These are phyloP conservation scores for Wickerhamomyces xylosicus DNA, from an alignment of 805 yeast genomes.

Conservation along the genomic window DNA sequence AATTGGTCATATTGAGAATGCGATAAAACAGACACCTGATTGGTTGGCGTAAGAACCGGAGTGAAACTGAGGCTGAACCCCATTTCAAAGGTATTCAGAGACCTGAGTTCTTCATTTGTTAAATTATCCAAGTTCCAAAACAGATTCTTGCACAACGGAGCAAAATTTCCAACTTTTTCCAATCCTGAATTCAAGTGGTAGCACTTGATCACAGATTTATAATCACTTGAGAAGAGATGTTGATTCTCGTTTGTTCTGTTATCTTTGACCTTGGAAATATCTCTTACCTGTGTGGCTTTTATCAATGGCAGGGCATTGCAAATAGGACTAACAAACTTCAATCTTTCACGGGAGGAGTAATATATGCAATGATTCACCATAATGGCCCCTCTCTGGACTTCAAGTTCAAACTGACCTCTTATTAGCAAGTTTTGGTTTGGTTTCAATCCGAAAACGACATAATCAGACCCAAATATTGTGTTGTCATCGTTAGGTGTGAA, in stretches of 20 bases:
- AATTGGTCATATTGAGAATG: conserved; percentile 25
- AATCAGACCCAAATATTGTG: conserved; percentile 21
- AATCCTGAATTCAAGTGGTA: conserved; percentile 31
- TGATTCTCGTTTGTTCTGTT: conserved; percentile 22
- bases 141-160: conserved; percentile 33
- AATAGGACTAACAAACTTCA: conserved; percentile 26
- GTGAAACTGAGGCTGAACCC: conserved; percentile 29
- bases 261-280: conserved; percentile 21
- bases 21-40: conserved; percentile 12
- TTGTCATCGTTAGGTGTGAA: conserved; percentile 30
- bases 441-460: conserved; percentile 32
- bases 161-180: conserved; percentile 30
- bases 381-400: conserved; percentile 37
- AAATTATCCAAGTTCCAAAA: conserved; percentile 21
- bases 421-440: conserved; percentile 31
- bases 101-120: conserved; percentile 7
- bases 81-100: conserved; percentile 15
- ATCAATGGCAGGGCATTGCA: conserved; percentile 32
- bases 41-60: conserved; percentile 20
- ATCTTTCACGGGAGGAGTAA: conserved; percentile 19
- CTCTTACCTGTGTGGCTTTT: conserved; percentile 28
- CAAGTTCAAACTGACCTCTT: conserved; percentile 35
- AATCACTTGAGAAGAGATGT: conserved; percentile 29
- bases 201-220: conserved; percentile 32
- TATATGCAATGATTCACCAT: conserved; percentile 29